A percentile compares a stretch with the other conserved stretches of the same genome.
phyloP scores from a whole-genome alignment of 306 rosid genomes.

The Prunus davidiana region DNA sequence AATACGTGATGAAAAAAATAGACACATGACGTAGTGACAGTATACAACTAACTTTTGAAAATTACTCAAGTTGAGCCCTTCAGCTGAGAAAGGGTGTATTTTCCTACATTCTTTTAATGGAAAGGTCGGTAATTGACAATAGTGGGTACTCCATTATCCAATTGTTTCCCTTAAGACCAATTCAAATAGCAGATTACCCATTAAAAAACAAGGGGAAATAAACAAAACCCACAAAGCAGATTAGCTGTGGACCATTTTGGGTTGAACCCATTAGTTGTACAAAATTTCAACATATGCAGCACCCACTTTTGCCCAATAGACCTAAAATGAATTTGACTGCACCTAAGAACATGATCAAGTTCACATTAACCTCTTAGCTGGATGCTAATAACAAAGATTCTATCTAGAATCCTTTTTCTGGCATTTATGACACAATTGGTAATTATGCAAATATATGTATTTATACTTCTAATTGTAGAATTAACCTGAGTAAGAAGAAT shows the following conservation, averaged over 20 bases:
- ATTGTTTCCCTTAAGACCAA: neutral
- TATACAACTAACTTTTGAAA: too few species aligned
- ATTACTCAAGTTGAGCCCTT: neutral
- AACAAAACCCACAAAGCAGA: neutral
- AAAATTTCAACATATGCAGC: neutral
- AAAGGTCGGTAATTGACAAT: neutral
- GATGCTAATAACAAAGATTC: neutral
- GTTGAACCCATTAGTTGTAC: neutral
- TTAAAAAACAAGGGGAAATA: neutral
- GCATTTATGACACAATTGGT: neutral
- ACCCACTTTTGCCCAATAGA: neutral
- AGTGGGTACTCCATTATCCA: neutral
- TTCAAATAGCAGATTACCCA: constrained; percentile 10
- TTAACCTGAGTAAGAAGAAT: constrained; percentile 5
- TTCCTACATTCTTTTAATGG: neutral
- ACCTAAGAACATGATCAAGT: constrained; percentile 3
- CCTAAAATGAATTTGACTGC: neutral
- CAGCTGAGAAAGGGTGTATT: neutral
- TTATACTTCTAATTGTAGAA: neutral
- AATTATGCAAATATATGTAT: neutral
- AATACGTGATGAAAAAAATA: too few species aligned
- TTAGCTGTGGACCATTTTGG: constrained; percentile 31
- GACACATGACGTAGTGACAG: accelerated
- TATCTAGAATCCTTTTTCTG: neutral
- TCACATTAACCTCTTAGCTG: constrained; percentile 6